Percentiles rank a stretch among this genome's conserved stretches.
Evolutionary conservation across 2,329 filamentous ascomycete species (phyloP).

Genomic region (Trichoderma atroviride): DNA sequence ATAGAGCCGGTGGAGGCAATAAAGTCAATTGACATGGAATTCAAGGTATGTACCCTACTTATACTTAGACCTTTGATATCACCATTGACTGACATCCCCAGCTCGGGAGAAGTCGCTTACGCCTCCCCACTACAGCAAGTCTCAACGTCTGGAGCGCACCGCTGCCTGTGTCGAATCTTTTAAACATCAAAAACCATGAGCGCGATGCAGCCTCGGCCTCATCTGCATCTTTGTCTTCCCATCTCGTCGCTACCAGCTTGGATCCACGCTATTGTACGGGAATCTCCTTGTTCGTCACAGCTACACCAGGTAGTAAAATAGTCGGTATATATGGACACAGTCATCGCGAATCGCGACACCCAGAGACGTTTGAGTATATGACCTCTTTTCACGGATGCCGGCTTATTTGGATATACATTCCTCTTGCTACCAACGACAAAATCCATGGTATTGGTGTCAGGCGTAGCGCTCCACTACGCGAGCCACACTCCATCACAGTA

Average conservation of each 20-base stretch:
- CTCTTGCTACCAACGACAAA: neutral
- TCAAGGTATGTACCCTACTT: neutral
- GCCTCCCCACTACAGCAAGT: neutral
- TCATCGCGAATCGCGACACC: neutral
- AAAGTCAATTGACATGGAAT: neutral
- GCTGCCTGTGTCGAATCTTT: neutral
- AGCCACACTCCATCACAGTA: neutral
- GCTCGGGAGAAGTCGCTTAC: neutral
- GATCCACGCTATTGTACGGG: constrained; percentile 4
- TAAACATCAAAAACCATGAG: neutral
- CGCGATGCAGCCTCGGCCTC: neutral
- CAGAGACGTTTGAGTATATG: neutral
- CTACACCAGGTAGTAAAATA: neutral
- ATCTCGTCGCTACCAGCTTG: neutral
- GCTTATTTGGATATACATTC: neutral
- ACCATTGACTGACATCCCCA: neutral
- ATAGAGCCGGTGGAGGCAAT: neutral
- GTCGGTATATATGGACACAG: constrained; percentile 1
- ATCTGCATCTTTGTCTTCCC: neutral
- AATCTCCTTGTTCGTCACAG: neutral
- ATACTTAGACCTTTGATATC: neutral
- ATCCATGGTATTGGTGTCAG: neutral
- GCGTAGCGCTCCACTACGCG: neutral
- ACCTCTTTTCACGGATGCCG: neutral
- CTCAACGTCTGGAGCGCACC: neutral